Evolutionary conservation across 345 rosid genomes (phyloP).

Genomic region (Litchi chinensis): DNA sequence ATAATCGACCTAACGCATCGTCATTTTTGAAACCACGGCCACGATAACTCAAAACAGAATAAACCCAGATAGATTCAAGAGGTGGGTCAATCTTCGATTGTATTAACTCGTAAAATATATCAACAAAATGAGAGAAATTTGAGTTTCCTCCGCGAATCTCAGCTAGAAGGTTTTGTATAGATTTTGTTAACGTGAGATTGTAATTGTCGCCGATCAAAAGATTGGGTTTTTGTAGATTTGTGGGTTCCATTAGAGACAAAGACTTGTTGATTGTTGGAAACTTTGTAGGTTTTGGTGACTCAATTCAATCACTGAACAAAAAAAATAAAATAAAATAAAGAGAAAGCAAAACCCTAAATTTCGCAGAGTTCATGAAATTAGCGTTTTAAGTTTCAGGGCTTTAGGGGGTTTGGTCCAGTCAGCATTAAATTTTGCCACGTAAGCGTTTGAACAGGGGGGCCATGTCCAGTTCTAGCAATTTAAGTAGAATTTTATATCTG

Average conservation of each 20-base stretch:
- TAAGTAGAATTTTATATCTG: not conserved
- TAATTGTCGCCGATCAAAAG: conserved; percentile 36
- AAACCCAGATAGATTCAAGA: conserved; percentile 59
- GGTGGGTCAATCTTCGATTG: conserved; percentile 57
- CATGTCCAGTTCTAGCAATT: not conserved
- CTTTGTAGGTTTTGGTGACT: not conserved
- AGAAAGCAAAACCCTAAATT: conserved; percentile 9
- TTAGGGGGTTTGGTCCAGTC: conserved; percentile 16
- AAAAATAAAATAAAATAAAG: not conserved
- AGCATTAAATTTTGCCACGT: conserved; percentile 9
- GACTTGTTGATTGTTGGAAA: conserved; percentile 18
- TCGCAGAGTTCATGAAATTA: not conserved
- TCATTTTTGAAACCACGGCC: conserved; percentile 20
- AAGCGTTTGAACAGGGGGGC: not conserved
- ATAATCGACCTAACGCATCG: conserved; percentile 34
- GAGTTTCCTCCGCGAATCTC: conserved; percentile 36
- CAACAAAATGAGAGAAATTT: conserved; percentile 32
- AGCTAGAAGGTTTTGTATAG: conserved; percentile 35
- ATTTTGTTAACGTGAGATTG: conserved; percentile 28
- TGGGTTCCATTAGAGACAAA: conserved; percentile 3
- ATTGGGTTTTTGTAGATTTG: conserved; percentile 2
- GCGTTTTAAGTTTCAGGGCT: not conserved
- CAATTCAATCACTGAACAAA: not conserved
- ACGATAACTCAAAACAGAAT: conserved; percentile 42
- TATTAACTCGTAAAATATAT: conserved; percentile 41